Base-by-base conservation (phyloP, 805 yeast species). In the Wickerhamomyces bovis region DNA sequence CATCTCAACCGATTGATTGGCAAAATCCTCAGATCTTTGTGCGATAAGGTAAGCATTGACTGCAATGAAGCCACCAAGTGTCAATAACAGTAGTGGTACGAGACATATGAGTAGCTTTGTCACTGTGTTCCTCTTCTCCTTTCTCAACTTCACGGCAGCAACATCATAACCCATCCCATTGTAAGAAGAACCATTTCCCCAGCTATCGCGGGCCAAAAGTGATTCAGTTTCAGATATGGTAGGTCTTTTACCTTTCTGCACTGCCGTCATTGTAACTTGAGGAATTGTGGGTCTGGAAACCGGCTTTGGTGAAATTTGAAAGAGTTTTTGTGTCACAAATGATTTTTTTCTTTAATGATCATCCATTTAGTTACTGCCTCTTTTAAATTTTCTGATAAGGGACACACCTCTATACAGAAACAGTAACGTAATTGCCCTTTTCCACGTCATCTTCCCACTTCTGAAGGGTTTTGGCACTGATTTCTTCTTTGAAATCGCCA, bases 1-100 rank as follows among this genome's bases (percentile, higher is more conserved):
- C 44, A 67, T 53, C 20, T 53, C 55, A 2, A 62, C 59, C 3
- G 71, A 66, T 28, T 68, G 56, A 6, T 63, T 59, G 8, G 68
- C 52, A 38, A 54, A 59, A 3, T 58, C 64, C 8, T 69, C 67
- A 1, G 65, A 44, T 13, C 56, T 52, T 10, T 68, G 52, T 1
- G 41, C 25, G 5, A 57, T 23, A 20, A 47, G 7, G 4, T 38
- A 15, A 1, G 44, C 30, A 31, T 44, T 55, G 5, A 47, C 13
- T 0, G 41, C 22, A 6, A 45, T 35, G 18, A 52, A 42, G 3
- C 20, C 22, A 1, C 45, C 47, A 8, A 47, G 6, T 2, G 30
- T 31, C 9, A 45, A 19, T 3, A 45, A 16, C 1, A 42, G 6
- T 11, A 42, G 19, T 15, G 39, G 23, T 20, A 36, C 16, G 6